A percentile compares a stretch with the other conserved stretches of the same genome.
These are phyloP conservation scores for Nothomitra cinnamomea DNA, from an alignment of 2,329 filamentous ascomycete species.

Conservation along the genomic window DNA sequence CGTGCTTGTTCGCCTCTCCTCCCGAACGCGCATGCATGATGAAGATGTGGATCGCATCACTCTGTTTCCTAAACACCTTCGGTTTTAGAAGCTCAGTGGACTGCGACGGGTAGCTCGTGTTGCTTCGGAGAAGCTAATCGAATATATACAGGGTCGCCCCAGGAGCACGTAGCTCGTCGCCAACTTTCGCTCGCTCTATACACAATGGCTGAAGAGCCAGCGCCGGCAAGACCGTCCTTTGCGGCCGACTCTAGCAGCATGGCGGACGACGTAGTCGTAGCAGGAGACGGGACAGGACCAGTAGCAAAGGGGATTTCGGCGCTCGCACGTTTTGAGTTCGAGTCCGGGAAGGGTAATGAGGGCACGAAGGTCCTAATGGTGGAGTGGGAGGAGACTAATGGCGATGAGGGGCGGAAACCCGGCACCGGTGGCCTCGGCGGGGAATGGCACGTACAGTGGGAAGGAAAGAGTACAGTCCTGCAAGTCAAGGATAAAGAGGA, in stretches of 20 bases:
- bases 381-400: constrained; percentile 54
- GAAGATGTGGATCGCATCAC: too few relatives aligned
- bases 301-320: constrained; percentile 28
- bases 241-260: background rate
- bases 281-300: constrained; percentile 7
- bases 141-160: too few relatives aligned
- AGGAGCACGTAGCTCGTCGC: too few relatives aligned
- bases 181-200: background rate
- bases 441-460: constrained; percentile 69
- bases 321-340: constrained; percentile 78
- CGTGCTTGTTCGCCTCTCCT: too few relatives aligned
- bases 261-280: background rate
- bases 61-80: too few relatives aligned
- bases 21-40: too few relatives aligned
- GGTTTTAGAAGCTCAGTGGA: too few relatives aligned
- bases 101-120: too few relatives aligned
- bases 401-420: constrained; percentile 21
- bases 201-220: background rate
- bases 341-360: constrained; percentile 56
- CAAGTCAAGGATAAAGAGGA: constrained; percentile 41
- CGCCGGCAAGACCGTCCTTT: background rate
- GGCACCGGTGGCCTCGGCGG: constrained; percentile 19
- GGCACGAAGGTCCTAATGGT: constrained; percentile 89
- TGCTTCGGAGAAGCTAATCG: too few relatives aligned
- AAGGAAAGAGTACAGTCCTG: constrained; percentile 56